phyloP scores from a whole-genome alignment of 768 basidiomycete species.

The Phaeotremella fagi region DNA sequence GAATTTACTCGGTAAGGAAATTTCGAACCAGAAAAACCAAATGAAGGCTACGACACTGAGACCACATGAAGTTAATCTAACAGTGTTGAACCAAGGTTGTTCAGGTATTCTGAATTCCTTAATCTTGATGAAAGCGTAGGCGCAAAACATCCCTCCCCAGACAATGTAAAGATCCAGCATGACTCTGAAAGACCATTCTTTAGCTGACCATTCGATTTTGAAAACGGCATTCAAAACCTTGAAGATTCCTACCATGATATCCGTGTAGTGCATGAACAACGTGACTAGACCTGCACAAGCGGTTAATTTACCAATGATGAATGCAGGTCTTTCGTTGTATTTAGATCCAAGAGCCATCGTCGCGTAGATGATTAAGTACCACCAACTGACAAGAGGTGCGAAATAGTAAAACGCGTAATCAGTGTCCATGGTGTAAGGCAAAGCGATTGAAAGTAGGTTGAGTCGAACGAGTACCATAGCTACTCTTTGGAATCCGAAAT shows the following conservation, averaged over 20 bases:
- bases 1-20: slow-evolving; percentile 71
- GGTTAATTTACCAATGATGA: slow-evolving; percentile 68
- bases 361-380: slow-evolving; percentile 72
- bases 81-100: slow-evolving; percentile 61
- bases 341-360: slow-evolving; percentile 68
- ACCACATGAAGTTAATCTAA: slow-evolving; percentile 54
- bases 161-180: slow-evolving; percentile 84
- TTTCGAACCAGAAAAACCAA: slow-evolving; percentile 81
- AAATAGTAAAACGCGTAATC: slow-evolving; percentile 89
- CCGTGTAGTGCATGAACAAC: slow-evolving; percentile 61
- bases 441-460: slow-evolving; percentile 72
- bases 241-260: slow-evolving; percentile 65
- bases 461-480: slow-evolving; percentile 73
- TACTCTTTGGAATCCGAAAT: slow-evolving; percentile 73
- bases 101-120: slow-evolving; percentile 69
- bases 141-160: slow-evolving; percentile 76
- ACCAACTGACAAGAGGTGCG: slow-evolving; percentile 81
- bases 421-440: slow-evolving; percentile 88
- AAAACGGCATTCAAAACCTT: slow-evolving; percentile 60
- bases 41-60: slow-evolving; percentile 56
- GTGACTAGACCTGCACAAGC: slow-evolving; percentile 63
- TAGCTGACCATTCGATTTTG: slow-evolving; percentile 74
- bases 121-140: slow-evolving; percentile 67
- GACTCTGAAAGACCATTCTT: slow-evolving; percentile 84
- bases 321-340: slow-evolving; percentile 64